Evolutionary conservation across 2,329 filamentous ascomycete species (phyloP), one percentile per base, ranked within the genome.

Genomic region (Pyricularia pennisetigena): DNA sequence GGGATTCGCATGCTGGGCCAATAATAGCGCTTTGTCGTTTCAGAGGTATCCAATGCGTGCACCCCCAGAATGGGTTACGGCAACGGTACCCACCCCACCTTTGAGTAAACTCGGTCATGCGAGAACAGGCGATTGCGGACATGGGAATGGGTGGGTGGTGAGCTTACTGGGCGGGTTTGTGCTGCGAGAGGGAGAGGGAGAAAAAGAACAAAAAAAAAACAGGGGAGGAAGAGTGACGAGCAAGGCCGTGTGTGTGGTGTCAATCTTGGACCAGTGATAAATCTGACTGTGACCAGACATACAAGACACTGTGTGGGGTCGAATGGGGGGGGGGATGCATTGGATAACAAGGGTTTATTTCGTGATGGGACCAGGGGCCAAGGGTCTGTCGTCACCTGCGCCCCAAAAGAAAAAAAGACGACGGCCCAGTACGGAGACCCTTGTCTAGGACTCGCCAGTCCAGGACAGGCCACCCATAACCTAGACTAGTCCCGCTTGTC

Each of bases 21-120:
- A 62, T 62, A 28, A 62, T 62, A 62, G 59, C 59, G 10, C 23
- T 62, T 16, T 28, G 41, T 23, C 14, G 59, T 62, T 62, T 62
- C 59, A 62, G 59, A 62, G 59, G 59, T 62, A 62, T 62, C 59
- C 59, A 62, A 62, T 62, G 59, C 59, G 24, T 26, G n/a, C 59
- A 62, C 59, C 24, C 59, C 59, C 59, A 12, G 5, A 16, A 9
- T 29, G 9, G 24, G 59, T 29, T 49, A 49, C 41, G 41, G 41
- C 41, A 49, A 49, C 20, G 41, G 41, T 49, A 49, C 41, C 41
- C 41, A 49, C 41, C 41, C 20, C 2, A 3, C 41, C 12, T 49
- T 7, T 7, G 41, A 20, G 20, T n/a, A n/a, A 20, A 49, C 41
- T 49, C 41, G 41, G 41, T 49, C 41, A 49, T 49, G 35, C 57